A percentile compares a stretch with the other conserved stretches of the same genome.
phyloP scores from a whole-genome alignment of 2,329 filamentous ascomycete species.

The Fusarium miscanthi region DNA sequence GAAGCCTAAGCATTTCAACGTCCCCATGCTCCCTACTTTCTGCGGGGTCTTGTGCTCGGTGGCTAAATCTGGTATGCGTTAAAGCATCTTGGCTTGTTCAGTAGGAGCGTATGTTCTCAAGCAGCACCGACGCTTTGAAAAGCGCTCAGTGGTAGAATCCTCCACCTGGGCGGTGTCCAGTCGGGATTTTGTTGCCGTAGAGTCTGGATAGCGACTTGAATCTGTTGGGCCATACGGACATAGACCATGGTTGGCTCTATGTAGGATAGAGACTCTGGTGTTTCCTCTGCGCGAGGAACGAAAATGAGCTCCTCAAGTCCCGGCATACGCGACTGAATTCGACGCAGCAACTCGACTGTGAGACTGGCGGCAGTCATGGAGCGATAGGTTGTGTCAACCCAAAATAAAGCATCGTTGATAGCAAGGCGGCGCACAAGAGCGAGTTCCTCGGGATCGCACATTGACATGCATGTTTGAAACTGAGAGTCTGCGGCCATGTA shows the following conservation, averaged over 20 bases:
- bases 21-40: neutral
- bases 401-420: slow-evolving; percentile 59
- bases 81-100: neutral
- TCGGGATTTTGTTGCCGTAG: slow-evolving; percentile 46
- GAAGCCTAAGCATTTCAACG: neutral
- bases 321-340: slow-evolving; percentile 54
- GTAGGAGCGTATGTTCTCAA: neutral
- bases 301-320: slow-evolving; percentile 57
- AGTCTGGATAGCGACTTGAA: slow-evolving; percentile 51
- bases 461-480: slow-evolving; percentile 57
- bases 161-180: slow-evolving; percentile 53
- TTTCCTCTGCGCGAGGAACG: slow-evolving; percentile 55
- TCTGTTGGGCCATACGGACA: slow-evolving; percentile 52
- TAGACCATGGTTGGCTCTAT: slow-evolving; percentile 48
- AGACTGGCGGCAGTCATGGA: slow-evolving; percentile 54
- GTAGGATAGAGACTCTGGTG: slow-evolving; percentile 46
- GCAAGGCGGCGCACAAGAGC: slow-evolving; percentile 56
- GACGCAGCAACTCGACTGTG: slow-evolving; percentile 54
- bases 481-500: slow-evolving; percentile 59
- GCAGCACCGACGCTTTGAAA: slow-evolving; percentile 36
- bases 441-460: slow-evolving; percentile 56
- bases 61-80: neutral
- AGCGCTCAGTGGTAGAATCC: slow-evolving; percentile 49
- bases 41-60: neutral
- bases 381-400: slow-evolving; percentile 50